phyloP scores from a whole-genome alignment of 2,329 filamentous ascomycete species.

The Colletotrichum limetticola region DNA sequence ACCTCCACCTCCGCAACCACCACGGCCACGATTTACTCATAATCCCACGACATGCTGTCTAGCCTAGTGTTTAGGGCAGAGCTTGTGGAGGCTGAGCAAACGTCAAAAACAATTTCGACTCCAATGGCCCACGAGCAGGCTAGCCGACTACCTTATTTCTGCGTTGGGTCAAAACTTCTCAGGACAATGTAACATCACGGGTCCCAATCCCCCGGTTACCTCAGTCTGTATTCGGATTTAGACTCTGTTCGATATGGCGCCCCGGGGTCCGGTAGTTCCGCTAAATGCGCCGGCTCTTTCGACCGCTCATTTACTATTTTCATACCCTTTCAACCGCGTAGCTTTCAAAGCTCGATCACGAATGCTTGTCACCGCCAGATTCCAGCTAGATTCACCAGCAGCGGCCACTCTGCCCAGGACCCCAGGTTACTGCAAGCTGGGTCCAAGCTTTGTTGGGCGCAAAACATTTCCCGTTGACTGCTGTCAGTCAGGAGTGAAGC shows the following conservation, averaged over 20 bases:
- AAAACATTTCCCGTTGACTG: background rate
- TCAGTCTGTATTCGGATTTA: background rate
- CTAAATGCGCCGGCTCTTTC: too few species aligned
- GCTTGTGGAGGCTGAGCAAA: slow-evolving; percentile 22
- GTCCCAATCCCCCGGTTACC: background rate
- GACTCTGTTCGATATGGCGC: background rate
- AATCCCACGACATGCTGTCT: background rate
- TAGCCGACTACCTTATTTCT: background rate
- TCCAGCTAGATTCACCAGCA: background rate
- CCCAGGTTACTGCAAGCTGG: background rate
- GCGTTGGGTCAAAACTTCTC: background rate
- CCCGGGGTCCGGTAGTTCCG: slow-evolving; percentile 15
- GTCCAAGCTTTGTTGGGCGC: background rate
- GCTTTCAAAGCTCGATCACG: too few species aligned
- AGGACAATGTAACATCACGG: slow-evolving; percentile 1
- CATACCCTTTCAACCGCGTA: too few species aligned
- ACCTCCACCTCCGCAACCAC: slow-evolving; percentile 13
- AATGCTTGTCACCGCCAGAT: background rate
- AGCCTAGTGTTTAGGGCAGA: background rate
- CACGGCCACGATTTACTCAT: background rate
- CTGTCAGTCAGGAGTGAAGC: background rate
- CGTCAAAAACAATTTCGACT: slow-evolving; percentile 16
- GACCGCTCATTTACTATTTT: background rate
- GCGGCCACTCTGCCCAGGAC: background rate
- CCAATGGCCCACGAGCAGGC: background rate